Evolutionary conservation across 2,329 filamentous ascomycete species (phyloP), one percentile per base, ranked within the genome.

Genomic region (Zasmidium cellare): DNA sequence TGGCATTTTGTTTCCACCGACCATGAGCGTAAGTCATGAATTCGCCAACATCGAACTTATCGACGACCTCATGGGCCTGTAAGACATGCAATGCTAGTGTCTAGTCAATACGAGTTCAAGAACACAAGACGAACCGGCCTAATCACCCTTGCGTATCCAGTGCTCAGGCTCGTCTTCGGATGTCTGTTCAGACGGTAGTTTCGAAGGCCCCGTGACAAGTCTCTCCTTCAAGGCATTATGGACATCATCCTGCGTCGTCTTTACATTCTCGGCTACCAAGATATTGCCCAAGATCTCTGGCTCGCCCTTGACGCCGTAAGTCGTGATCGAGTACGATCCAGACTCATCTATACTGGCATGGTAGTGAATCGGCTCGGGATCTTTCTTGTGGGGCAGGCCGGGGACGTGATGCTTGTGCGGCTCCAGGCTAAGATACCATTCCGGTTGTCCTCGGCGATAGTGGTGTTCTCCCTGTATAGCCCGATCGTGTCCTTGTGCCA

Each of bases 11-110:
- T 16, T 41, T n/a, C 3, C 3, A 41, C 35, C 16, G 35, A 28
- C 25, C 55, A 48, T 57, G 48, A 16, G 55, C 49, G 44, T 60
- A 59, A 1, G 58, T 60, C 58, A 60, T 63, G 58, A 63, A 63
- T 35, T 63, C 55, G 25, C 52, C 57, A 12, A 63, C 58, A 35
- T 60, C 60, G 46, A 63, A 63, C 2, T 7, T 44, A 14, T 57
- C 48, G 7, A 63, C 24, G 3, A 60, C 18, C 9, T 54, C 28
- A 7, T 54, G 35, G 9, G 31, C 31, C 44, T 63, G 60, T 18
- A 63, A 47, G 11, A 58, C 38, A 45, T 60, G 60, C 3, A 63
- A 46, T 23, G 55, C 60, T 58, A 25, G 35, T 16, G 16, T n/a
- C 25, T 9, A 12, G 28, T 53, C 28, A 56, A 48, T 56, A 49